Evolutionary conservation across 2,329 filamentous ascomycete species (phyloP).

Genomic region (Cladosporium austrohemisphaericum): DNA sequence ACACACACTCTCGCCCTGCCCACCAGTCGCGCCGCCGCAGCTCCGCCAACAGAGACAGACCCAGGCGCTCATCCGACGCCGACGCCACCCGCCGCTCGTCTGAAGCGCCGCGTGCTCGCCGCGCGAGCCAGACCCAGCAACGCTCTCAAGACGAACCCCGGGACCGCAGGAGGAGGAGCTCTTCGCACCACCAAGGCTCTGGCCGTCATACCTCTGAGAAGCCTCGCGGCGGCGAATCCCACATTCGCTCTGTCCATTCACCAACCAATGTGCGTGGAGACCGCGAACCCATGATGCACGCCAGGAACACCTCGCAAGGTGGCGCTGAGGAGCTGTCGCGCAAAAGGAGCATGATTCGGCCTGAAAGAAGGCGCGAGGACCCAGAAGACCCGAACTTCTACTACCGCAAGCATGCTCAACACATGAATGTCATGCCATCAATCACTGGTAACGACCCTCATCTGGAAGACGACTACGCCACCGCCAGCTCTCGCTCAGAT

Average conservation of each 20-base stretch:
- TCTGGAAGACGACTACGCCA: slow-evolving; percentile 58
- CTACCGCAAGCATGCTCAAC: slow-evolving; percentile 89
- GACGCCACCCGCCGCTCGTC: slow-evolving; percentile 49
- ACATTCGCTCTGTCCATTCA: slow-evolving; percentile 15
- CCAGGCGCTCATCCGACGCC: slow-evolving; percentile 59
- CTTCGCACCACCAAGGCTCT: slow-evolving; percentile 15
- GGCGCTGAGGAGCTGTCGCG: slow-evolving; percentile 52
- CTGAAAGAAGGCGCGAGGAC: slow-evolving; percentile 81
- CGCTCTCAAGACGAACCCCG: slow-evolving; percentile 13
- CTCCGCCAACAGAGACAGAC: slow-evolving; percentile 61
- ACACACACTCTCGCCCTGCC: slow-evolving; percentile 11
- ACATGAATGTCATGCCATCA: slow-evolving; percentile 86
- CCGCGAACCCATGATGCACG: slow-evolving; percentile 46
- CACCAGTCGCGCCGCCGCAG: slow-evolving; percentile 18
- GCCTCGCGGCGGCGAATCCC: slow-evolving; percentile 34
- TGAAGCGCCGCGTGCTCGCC: slow-evolving; percentile 20
- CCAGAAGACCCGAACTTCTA: slow-evolving; percentile 90
- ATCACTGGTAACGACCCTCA: slow-evolving; percentile 90
- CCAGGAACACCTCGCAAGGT: slow-evolving; percentile 22
- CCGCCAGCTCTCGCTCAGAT: slow-evolving; percentile 58
- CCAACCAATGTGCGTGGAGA: slow-evolving; percentile 38
- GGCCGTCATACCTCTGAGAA: slow-evolving; percentile 17
- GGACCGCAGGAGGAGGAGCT: slow-evolving; percentile 23
- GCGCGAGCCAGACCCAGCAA: slow-evolving; percentile 17
- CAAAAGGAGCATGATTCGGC: slow-evolving; percentile 84